Percentiles rank a stretch among this genome's conserved stretches.
Evolutionary conservation across 495 filamentous ascomycete genomes (phyloP).

Genomic region (Penicillium herquei): DNA sequence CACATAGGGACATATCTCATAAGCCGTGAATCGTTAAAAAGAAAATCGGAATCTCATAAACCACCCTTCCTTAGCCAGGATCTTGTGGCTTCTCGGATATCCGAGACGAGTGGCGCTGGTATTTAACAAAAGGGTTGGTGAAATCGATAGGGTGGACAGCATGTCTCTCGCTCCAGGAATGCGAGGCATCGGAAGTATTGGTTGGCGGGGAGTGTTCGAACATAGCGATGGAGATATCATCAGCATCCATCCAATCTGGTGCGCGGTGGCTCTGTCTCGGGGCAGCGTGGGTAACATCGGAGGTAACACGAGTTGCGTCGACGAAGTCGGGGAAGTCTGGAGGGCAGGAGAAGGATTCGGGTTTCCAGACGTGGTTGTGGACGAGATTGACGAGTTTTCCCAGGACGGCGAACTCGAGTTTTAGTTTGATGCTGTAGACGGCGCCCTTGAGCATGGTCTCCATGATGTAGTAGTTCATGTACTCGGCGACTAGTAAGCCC

Average conservation of each 20-base stretch:
- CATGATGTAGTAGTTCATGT: conserved; percentile 53
- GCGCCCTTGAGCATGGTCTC: conserved; percentile 60
- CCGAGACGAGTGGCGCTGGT: conserved; percentile 8
- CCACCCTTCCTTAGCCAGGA: conserved; percentile 8
- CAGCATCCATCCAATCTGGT: conserved; percentile 37
- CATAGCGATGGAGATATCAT: conserved; percentile 45
- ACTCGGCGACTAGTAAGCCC: conserved; percentile 56
- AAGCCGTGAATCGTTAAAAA: conserved; percentile 19
- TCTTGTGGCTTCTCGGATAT: conserved; percentile 14
- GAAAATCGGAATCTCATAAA: background rate
- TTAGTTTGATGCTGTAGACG: conserved; percentile 65
- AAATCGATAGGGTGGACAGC: conserved; percentile 29
- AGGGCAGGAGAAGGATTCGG: conserved; percentile 29
- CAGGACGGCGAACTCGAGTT: conserved; percentile 64
- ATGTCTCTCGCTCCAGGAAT: conserved; percentile 33
- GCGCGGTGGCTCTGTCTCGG: conserved; percentile 21
- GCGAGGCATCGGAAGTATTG: conserved; percentile 27
- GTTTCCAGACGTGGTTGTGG: conserved; percentile 40
- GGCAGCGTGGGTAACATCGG: conserved; percentile 42
- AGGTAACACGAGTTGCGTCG: conserved; percentile 43
- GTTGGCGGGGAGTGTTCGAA: conserved; percentile 35
- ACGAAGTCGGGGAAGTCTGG: conserved; percentile 44
- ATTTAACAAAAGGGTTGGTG: conserved; percentile 18
- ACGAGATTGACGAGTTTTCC: conserved; percentile 47
- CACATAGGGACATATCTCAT: conserved; percentile 17